Percentiles rank a stretch among this genome's conserved stretches.
phyloP scores from a whole-genome alignment of 352 stramenopile species.

The Phytophthora multivora region DNA sequence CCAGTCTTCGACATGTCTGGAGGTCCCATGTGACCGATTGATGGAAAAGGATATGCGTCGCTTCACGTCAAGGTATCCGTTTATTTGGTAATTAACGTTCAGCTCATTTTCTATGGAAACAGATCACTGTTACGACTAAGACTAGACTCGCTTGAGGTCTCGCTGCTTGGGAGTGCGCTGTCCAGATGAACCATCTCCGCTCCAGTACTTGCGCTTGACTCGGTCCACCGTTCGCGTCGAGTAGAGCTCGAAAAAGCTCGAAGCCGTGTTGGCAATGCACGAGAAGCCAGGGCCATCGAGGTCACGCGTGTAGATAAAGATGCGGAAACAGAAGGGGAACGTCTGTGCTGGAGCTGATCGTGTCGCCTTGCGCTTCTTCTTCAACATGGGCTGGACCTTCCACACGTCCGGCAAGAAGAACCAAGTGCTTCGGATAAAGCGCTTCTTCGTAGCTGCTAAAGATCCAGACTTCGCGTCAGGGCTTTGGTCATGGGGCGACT shows the following conservation, averaged over 20 bases:
- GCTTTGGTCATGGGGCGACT: slow-evolving; percentile 10
- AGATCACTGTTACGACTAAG: slow-evolving; percentile 5
- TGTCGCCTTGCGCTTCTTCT: slow-evolving; percentile 90
- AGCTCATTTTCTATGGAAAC: slow-evolving; percentile 25
- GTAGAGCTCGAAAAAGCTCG: slow-evolving; percentile 85
- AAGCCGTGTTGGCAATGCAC: slow-evolving; percentile 65
- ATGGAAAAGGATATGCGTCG: slow-evolving; percentile 23
- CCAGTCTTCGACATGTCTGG: slow-evolving; percentile 50
- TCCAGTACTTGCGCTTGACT: slow-evolving; percentile 80
- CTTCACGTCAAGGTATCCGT: slow-evolving; percentile 28
- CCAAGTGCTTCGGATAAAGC: slow-evolving; percentile 71
- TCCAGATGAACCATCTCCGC: slow-evolving; percentile 12
- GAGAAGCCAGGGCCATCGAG: slow-evolving; percentile 32
- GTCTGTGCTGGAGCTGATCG: slow-evolving; percentile 79
- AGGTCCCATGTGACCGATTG: slow-evolving; percentile 44
- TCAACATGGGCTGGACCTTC: slow-evolving; percentile 89
- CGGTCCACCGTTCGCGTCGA: slow-evolving; percentile 86
- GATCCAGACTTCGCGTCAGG: not conserved
- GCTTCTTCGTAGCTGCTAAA: slow-evolving; percentile 5
- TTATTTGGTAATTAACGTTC: slow-evolving; percentile 12
- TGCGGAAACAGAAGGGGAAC: slow-evolving; percentile 87
- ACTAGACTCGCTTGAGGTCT: slow-evolving; percentile 19
- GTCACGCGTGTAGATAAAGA: slow-evolving; percentile 68
- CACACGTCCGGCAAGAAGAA: slow-evolving; percentile 89
- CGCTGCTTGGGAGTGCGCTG: slow-evolving; percentile 13